These are phyloP conservation scores for Peniophora sp. DNA, from an alignment of 1,284 basidiomycete genomes.

Conservation along the genomic window DNA sequence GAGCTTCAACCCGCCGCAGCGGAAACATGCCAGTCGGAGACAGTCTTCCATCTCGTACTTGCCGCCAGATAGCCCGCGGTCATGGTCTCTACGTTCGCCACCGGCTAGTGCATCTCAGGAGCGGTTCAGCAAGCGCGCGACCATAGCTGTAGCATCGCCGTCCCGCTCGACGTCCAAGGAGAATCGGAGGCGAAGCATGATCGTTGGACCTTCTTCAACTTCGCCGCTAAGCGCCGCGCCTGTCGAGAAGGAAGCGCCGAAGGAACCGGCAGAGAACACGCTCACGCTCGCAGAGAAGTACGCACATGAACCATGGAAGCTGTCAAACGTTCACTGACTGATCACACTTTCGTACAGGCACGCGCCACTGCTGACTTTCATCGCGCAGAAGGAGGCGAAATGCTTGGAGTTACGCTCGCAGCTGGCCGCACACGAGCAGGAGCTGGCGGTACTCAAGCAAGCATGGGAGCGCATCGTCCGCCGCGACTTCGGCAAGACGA, in stretches of 20 bases:
- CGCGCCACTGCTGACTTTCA: slow-evolving; percentile 66
- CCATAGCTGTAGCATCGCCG: neutral
- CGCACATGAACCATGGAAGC: slow-evolving; percentile 9
- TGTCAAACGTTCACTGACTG: neutral
- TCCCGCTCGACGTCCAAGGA: slow-evolving; percentile 3
- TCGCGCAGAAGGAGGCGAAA: slow-evolving; percentile 77
- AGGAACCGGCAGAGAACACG: slow-evolving; percentile 14
- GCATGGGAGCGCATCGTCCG: slow-evolving; percentile 76
- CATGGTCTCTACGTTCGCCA: slow-evolving; percentile 21
- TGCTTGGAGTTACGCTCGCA: slow-evolving; percentile 72
- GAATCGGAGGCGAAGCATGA: slow-evolving; percentile 17
- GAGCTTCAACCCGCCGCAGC: neutral
- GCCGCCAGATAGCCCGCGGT: slow-evolving; percentile 24
- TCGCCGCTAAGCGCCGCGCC: no score
- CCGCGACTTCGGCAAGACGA: slow-evolving; percentile 40
- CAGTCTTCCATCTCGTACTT: slow-evolving; percentile 63
- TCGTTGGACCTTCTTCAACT: slow-evolving; percentile 9
- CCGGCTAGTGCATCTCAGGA: slow-evolving; percentile 11
- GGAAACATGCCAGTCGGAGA: slow-evolving; percentile 23
- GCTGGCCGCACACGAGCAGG: slow-evolving; percentile 59
- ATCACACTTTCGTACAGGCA: slow-evolving; percentile 39
- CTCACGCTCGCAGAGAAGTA: slow-evolving; percentile 59
- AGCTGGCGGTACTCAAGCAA: slow-evolving; percentile 63
- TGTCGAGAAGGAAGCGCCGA: no score
- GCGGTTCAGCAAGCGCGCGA: slow-evolving; percentile 2